Percentiles rank a stretch among this genome's conserved stretches.
Evolutionary conservation across 352 stramenopile species (phyloP).

Genomic region (Thalassiosira oceanica): DNA sequence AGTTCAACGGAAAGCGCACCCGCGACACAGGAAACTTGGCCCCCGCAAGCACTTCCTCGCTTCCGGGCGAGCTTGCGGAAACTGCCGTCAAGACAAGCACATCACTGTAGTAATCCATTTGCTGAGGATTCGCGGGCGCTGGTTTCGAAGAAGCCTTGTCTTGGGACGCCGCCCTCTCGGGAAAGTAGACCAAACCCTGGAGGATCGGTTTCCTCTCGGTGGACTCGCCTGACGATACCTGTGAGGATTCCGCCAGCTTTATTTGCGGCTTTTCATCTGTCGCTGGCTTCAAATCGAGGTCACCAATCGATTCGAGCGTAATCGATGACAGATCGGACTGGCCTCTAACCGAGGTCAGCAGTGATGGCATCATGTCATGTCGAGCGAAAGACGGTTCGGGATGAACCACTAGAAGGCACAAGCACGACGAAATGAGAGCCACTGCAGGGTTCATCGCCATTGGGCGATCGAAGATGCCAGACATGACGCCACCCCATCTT

Average conservation of each 20-base stretch:
- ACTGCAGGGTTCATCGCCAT: too few species aligned
- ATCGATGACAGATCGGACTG: too few species aligned
- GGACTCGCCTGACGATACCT: background rate
- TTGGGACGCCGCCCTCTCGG: constrained; percentile 12
- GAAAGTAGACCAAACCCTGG: constrained; percentile 50
- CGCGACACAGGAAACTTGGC: constrained; percentile 44
- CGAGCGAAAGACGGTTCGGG: too few species aligned
- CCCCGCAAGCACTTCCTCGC: constrained; percentile 39
- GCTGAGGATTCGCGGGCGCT: constrained; percentile 1
- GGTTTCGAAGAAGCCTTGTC: background rate
- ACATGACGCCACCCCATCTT: too few species aligned
- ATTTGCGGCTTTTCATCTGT: constrained; percentile 38
- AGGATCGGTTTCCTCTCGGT: constrained; percentile 23
- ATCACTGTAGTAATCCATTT: constrained; percentile 41
- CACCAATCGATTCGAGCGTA: constrained; percentile 6
- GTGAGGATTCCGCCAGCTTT: constrained; percentile 9
- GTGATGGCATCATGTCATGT: too few species aligned
- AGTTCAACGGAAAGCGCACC: constrained; percentile 47
- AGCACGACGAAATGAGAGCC: too few species aligned
- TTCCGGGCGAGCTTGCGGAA: constrained; percentile 18
- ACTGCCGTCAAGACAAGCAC: constrained; percentile 46
- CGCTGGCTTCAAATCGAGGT: constrained; percentile 20
- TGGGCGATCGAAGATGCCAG: too few species aligned
- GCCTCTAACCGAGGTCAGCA: too few species aligned
- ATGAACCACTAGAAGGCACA: too few species aligned